Base-by-base conservation (phyloP, 805 yeast species). In the Zygosaccharomyces kombuchaensis region DNA sequence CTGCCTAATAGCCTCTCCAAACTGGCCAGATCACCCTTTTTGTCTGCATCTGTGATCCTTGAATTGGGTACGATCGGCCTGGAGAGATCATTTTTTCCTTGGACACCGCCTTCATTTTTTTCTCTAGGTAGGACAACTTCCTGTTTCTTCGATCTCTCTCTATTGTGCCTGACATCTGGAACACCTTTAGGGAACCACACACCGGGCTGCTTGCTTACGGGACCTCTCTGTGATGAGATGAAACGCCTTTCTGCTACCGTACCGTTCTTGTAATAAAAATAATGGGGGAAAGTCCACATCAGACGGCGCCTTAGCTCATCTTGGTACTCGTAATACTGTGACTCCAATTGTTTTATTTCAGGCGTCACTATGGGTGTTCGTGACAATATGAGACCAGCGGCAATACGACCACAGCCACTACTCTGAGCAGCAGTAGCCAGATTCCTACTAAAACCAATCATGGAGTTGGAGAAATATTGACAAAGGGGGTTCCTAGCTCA, bases 241-340 rank as follows among this genome's bases (percentile, higher is more conserved):
- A 80, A 91, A 56, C 78, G 79, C 62, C 88, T 86, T 63, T 88
- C 96, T 2, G 96, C 80, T 51, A 93, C 72, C 1, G 97, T 84
- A 51, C 98, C 98, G 57, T 78, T 82, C 61, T 84, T 87, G 71
- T 82, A 93, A 70, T 90, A 93, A 63, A 81, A 90, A 78, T 88
- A 88, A 56, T 84, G 81, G 4, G 99, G 98, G 67, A 93, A 93
- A 0, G 98, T 89, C 96, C 96, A 89, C 96, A 90, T 89, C 55
- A 93, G 74, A 58, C 98, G 77, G 60, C 82, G 82, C 73, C 89
- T 90, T 45, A 93, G 74, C 64, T 87, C 95, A 42, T 80, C 78
- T 66, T 90, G 96, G 65, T 93, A 93, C 44, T 80, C 72, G 63
- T 84, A 87, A 66, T 83, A 93, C 42, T 81, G 80, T 48, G 71